Evolutionary conservation across 352 stramenopile genomes (phyloP).

Genomic region (Globisporangium heterothallicum): DNA sequence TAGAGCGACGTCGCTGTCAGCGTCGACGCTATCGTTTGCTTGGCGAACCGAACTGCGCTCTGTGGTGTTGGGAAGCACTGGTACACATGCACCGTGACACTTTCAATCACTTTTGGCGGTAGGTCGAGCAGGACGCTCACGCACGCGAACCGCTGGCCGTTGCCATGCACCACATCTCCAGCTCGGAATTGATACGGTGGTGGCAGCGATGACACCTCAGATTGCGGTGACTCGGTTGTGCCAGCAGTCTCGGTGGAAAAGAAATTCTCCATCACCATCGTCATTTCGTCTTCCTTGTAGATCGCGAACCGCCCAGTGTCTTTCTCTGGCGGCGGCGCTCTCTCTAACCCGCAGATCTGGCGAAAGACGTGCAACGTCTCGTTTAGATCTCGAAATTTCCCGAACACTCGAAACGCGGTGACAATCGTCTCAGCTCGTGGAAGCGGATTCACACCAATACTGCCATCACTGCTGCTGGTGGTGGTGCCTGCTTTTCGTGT

Average conservation of each 20-base stretch:
- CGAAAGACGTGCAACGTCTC: constrained; percentile 65
- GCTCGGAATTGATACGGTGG: constrained; percentile 39
- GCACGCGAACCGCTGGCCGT: constrained; percentile 69
- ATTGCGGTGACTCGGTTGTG: background rate
- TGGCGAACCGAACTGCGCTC: constrained; percentile 68
- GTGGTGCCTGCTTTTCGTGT: constrained; percentile 2
- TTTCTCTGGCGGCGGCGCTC: constrained; percentile 11
- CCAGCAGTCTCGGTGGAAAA: constrained; percentile 29
- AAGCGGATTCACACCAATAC: background rate
- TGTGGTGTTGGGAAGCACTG: constrained; percentile 77
- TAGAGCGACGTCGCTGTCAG: constrained; percentile 39
- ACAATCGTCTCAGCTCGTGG: constrained; percentile 4
- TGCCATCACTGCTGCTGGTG: background rate
- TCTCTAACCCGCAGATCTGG: constrained; percentile 57
- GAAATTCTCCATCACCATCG: constrained; percentile 70
- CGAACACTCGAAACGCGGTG: constrained; percentile 64
- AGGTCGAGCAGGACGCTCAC: constrained; percentile 39
- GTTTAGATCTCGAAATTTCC: constrained; percentile 62
- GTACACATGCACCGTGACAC: constrained; percentile 66
- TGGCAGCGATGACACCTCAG: background rate
- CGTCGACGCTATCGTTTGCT: constrained; percentile 41
- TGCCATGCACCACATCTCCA: constrained; percentile 40
- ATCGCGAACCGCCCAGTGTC: constrained; percentile 60
- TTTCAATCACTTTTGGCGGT: constrained; percentile 29
- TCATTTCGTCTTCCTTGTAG: constrained; percentile 84